Percentiles rank a stretch among this genome's conserved stretches.
Conservation (phyloP, 768 basidiomycete species). For the Macrolepiota fuliginosa region DNA sequence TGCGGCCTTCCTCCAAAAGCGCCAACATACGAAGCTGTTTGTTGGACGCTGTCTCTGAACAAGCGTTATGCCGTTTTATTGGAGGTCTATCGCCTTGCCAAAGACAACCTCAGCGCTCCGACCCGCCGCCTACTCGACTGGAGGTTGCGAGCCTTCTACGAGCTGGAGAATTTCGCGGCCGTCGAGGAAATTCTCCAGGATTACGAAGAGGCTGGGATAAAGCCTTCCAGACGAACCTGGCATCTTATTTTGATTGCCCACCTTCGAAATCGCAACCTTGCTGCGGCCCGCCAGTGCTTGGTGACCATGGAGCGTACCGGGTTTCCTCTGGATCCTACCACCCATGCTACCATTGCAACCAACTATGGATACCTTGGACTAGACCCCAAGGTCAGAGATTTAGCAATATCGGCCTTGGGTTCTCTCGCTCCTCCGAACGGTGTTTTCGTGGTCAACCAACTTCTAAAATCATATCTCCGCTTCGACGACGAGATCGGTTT, state of each 20-base stretch:
- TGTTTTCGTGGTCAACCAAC: conserved; percentile 62
- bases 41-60: conserved; percentile 34
- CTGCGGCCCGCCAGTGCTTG: conserved; percentile 51
- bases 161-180: conserved; percentile 44
- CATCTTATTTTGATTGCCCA: conserved; percentile 67
- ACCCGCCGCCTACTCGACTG: conserved; percentile 67
- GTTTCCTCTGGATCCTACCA: conserved; percentile 50
- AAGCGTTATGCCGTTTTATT: conserved; percentile 52
- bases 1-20: conserved; percentile 1
- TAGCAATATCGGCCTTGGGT: conserved; percentile 46
- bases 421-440: conserved; percentile 36
- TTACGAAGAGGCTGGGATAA: conserved; percentile 43
- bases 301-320: conserved; percentile 56
- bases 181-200: conserved; percentile 47
- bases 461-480: conserved; percentile 64
- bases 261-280: conserved; percentile 65
- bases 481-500: conserved; percentile 46
- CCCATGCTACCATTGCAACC: conserved; percentile 56
- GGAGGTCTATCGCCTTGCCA: conserved; percentile 42
- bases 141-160: conserved; percentile 60
- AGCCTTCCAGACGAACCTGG: conserved; percentile 61
- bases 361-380: conserved; percentile 60
- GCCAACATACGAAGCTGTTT: conserved; percentile 5
- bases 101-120: conserved; percentile 43
- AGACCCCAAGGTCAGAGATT: conserved; percentile 51